Conservation (phyloP, 108 stramenopile species). For the Conticribra weissflogii region DNA sequence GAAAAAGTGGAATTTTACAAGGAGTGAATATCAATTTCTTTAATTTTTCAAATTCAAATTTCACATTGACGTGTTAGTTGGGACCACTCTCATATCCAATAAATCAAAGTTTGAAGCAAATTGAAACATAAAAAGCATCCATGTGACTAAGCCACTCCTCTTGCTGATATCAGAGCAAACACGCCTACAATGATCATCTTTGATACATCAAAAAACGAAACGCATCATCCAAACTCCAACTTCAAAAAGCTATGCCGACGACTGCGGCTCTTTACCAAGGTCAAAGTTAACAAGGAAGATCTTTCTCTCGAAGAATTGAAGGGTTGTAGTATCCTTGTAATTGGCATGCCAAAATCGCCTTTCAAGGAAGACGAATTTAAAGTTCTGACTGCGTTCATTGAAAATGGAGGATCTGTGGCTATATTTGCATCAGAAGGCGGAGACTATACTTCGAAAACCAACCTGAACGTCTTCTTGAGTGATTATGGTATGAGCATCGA, state of each 20-base stretch:
- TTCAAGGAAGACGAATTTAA: conserved; percentile 56
- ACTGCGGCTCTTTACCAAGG: conserved; percentile 57
- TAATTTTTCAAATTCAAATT: neutral
- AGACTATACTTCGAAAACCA: conserved; percentile 54
- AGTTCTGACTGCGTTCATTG: conserved; percentile 53
- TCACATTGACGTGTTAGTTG: no score
- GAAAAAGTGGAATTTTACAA: no score
- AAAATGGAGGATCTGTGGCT: conserved; percentile 66
- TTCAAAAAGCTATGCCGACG: conserved; percentile 66
- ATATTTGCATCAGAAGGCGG: conserved; percentile 71
- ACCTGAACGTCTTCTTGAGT: conserved; percentile 73
- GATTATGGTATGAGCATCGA: conserved; percentile 69
- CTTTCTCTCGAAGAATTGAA: conserved; percentile 38
- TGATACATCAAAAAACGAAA: conserved; percentile 71
- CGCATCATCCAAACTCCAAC: conserved; percentile 58
- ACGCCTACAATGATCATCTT: conserved; percentile 41
- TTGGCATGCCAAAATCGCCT: conserved; percentile 53
- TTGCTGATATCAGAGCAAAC: neutral
- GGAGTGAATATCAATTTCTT: no score
- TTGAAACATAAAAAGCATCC: neutral
- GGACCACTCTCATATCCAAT: no score
- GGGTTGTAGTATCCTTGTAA: conserved; percentile 49
- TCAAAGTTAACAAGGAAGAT: conserved; percentile 54
- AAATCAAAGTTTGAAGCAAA: no score
- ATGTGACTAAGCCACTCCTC: neutral